phyloP scores from a whole-genome alignment of 805 yeast genomes.

The Metschnikowia anglica region DNA sequence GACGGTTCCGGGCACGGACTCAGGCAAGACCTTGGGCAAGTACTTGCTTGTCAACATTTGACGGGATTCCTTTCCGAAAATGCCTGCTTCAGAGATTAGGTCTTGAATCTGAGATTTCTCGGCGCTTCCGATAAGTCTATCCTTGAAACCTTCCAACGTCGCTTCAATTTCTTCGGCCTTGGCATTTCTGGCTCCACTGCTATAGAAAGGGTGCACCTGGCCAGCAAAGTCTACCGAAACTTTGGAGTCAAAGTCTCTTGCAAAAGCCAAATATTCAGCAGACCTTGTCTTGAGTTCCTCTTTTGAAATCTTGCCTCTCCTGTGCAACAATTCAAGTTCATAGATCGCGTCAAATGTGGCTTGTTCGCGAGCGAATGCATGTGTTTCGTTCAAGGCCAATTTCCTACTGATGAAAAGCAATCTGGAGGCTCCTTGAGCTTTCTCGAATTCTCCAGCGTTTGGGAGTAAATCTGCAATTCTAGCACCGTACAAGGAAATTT shows the following conservation, averaged over 20 bases:
- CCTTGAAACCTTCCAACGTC: constrained; percentile 23
- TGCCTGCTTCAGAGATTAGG: constrained; percentile 44
- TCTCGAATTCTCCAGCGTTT: constrained; percentile 27
- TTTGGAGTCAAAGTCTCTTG: constrained; percentile 40
- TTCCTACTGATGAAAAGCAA: constrained; percentile 48
- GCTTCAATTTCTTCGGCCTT: constrained; percentile 23
- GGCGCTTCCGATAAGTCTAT: constrained; percentile 33
- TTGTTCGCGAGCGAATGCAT: constrained; percentile 57
- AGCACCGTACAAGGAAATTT: constrained; percentile 18
- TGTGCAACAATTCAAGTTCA: constrained; percentile 42
- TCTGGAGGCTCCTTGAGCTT: constrained; percentile 48
- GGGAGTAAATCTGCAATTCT: constrained; percentile 28
- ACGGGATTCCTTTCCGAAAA: constrained; percentile 39
- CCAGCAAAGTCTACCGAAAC: constrained; percentile 46
- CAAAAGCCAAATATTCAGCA: constrained; percentile 37
- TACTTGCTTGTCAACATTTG: constrained; percentile 44
- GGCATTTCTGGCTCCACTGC: constrained; percentile 28
- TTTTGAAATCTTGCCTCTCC: constrained; percentile 35
- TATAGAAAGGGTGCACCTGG: constrained; percentile 39
- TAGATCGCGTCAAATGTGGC: constrained; percentile 53
- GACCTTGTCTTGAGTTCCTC: constrained; percentile 24
- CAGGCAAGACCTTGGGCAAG: constrained; percentile 59
- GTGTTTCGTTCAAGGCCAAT: constrained; percentile 55
- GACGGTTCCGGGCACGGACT: constrained; percentile 43
- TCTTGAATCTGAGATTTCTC: constrained; percentile 41